phyloP scores from a whole-genome alignment of 2,329 filamentous ascomycete genomes.

The Byssoonygena ceratinophila region DNA sequence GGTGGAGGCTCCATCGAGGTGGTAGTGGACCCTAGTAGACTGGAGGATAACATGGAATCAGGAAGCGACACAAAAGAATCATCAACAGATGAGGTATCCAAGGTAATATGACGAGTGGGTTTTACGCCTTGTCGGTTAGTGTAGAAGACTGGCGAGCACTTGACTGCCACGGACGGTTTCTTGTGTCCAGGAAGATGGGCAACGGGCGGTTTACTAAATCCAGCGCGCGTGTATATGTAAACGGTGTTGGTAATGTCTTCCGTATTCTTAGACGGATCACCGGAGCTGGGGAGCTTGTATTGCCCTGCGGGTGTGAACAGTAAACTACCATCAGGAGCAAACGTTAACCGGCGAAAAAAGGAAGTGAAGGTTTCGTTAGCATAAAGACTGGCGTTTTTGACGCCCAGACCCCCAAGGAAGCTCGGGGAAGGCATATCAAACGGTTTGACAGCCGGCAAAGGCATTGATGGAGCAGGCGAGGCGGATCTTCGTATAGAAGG shows the following conservation, averaged over 20 bases:
- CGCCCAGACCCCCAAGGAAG: constrained; percentile 50
- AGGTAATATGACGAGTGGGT: constrained; percentile 76
- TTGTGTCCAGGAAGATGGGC: constrained; percentile 94
- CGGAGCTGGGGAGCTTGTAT: constrained; percentile 70
- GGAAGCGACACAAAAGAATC: constrained; percentile 75
- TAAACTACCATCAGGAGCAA: constrained; percentile 88
- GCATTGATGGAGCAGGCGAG: constrained; percentile 86
- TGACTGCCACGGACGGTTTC: constrained; percentile 92
- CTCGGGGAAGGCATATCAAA: constrained; percentile 76
- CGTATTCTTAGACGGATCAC: constrained; percentile 57
- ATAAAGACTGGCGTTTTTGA: constrained; percentile 82
- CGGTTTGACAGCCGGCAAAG: constrained; percentile 88
- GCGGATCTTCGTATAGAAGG: constrained; percentile 73
- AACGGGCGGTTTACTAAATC: constrained; percentile 91
- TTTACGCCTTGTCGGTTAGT: constrained; percentile 59
- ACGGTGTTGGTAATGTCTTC: constrained; percentile 95
- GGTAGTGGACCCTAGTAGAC: constrained; percentile 33
- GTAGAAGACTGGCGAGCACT: constrained; percentile 85
- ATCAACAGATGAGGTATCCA: constrained; percentile 82
- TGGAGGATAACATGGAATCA: constrained; percentile 60
- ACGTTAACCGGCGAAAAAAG: constrained; percentile 87
- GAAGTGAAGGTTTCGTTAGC: constrained; percentile 95
- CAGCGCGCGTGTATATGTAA: constrained; percentile 92
- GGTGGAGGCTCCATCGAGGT: constrained; percentile 75
- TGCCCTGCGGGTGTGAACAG: constrained; percentile 91